Percentiles rank a stretch among this genome's conserved stretches.
Conservation (phyloP, 176 grass and related monocot genomes). For the Themeda triandra region DNA sequence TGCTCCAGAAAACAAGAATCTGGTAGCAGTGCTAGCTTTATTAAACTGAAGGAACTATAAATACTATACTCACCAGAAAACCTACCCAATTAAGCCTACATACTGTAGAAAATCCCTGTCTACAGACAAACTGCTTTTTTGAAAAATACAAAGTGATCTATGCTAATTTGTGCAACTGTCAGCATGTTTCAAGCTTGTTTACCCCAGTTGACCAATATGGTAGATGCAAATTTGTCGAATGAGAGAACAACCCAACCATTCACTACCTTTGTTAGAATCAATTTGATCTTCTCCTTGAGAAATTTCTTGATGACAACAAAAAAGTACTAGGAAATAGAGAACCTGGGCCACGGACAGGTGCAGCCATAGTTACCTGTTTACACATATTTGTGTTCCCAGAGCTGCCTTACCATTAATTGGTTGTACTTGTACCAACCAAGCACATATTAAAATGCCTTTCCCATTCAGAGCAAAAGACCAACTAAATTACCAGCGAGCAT, state of each 20-base stretch:
- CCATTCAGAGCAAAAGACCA: slow-evolving; percentile 20
- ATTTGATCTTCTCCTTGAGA: not conserved
- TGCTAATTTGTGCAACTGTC: slow-evolving; percentile 23
- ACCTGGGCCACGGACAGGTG: slow-evolving; percentile 1
- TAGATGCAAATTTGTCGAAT: slow-evolving; percentile 8
- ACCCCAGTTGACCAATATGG: not conserved
- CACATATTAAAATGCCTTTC: slow-evolving; percentile 3
- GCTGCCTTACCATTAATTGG: slow-evolving; percentile 21
- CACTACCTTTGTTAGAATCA: not conserved
- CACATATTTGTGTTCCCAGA: not conserved
- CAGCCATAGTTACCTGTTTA: slow-evolving; percentile 28
- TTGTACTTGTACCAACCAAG: slow-evolving; percentile 12
- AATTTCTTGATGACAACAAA: not conserved
- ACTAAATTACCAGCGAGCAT: slow-evolving; percentile 25
- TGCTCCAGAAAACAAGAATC: slow-evolving; percentile 19
- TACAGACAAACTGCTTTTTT: slow-evolving; percentile 34
- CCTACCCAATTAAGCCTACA: slow-evolving; percentile 31
- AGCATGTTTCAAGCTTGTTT: slow-evolving; percentile 33
- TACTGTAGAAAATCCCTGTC: slow-evolving; percentile 8
- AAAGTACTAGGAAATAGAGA: slow-evolving; percentile 26
- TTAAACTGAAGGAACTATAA: slow-evolving; percentile 27
- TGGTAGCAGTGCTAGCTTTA: slow-evolving; percentile 28
- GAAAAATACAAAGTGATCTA: slow-evolving; percentile 27
- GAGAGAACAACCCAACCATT: not conserved
- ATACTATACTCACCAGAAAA: slow-evolving; percentile 38